Evolutionary conservation across 768 basidiomycete species (phyloP).

Genomic region (Suillus americanus): DNA sequence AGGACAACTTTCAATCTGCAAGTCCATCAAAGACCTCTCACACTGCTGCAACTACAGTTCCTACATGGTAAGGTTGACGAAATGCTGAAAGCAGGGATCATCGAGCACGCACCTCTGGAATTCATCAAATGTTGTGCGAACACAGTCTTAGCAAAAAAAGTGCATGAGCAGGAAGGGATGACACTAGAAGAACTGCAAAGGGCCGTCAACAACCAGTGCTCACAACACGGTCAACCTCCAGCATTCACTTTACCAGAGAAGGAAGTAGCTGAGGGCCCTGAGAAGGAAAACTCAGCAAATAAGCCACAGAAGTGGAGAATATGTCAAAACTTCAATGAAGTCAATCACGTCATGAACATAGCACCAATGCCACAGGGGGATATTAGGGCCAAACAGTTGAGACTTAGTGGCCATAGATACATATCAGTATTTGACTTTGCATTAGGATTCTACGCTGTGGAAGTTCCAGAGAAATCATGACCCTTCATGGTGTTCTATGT

Average conservation of each 20-base stretch:
- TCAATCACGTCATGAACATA: conserved; percentile 19
- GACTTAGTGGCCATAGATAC: conserved; percentile 18
- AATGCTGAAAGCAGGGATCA: background rate
- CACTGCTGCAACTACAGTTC: conserved; percentile 1
- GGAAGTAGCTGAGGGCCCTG: fast-evolving
- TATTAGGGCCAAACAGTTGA: conserved; percentile 18
- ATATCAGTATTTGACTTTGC: conserved; percentile 24
- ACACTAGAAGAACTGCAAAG: conserved; percentile 34
- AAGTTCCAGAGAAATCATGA: conserved; percentile 10
- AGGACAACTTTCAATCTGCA: background rate
- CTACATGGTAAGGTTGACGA: background rate
- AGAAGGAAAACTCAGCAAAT: conserved; percentile 18
- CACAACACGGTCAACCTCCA: background rate
- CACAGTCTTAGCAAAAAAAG: conserved; percentile 39
- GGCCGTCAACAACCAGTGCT: conserved; percentile 25
- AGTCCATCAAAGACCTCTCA: conserved; percentile 1
- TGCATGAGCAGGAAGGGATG: conserved; percentile 30
- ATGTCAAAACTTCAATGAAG: conserved; percentile 25
- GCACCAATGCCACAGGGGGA: conserved; percentile 24
- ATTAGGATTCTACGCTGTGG: conserved; percentile 23
- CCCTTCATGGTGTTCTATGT: conserved; percentile 25
- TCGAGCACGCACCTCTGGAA: background rate
- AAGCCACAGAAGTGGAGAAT: conserved; percentile 32
- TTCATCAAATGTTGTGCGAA: conserved; percentile 20
- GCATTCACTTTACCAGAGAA: background rate